Evolutionary conservation across 2,329 filamentous ascomycete species (phyloP).

Genomic region (Neocatenulostroma microsporum): DNA sequence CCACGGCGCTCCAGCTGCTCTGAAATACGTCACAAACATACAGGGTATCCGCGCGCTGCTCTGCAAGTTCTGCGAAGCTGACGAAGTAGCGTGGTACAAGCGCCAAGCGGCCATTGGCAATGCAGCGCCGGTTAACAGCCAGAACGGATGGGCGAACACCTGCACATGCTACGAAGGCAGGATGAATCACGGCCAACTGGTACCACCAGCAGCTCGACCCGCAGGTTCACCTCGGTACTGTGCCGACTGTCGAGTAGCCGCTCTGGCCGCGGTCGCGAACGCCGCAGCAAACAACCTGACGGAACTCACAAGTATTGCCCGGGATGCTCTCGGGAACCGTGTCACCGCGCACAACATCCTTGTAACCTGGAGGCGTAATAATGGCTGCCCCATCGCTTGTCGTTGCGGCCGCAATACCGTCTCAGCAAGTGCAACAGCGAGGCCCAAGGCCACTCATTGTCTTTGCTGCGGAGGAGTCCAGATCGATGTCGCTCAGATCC

Average conservation of each 20-base stretch:
- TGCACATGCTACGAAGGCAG: background rate
- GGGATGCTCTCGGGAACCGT: background rate
- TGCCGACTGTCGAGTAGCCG: background rate
- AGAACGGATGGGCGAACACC: background rate
- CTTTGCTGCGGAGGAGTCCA: conserved; percentile 5
- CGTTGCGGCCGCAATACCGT: conserved; percentile 4
- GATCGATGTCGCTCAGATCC: conserved; percentile 1
- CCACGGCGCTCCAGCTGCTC: background rate
- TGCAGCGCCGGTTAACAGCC: background rate
- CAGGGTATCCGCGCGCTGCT: conserved; percentile 7
- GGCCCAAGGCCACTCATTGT: background rate
- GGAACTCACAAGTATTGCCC: background rate
- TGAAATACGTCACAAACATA: background rate
- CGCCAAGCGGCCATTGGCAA: background rate
- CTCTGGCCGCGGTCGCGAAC: background rate
- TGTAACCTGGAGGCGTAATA: background rate
- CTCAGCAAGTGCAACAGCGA: background rate
- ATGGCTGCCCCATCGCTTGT: background rate
- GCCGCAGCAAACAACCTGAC: background rate
- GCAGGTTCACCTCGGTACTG: no score
- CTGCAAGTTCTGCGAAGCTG: conserved; percentile 1
- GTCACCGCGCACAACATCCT: background rate
- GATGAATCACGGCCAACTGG: no score
- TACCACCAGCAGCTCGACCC: no score
- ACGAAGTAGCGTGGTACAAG: background rate